Base-by-base conservation (phyloP, 164 flowering plant genomes). In the Protea cynaroides region DNA sequence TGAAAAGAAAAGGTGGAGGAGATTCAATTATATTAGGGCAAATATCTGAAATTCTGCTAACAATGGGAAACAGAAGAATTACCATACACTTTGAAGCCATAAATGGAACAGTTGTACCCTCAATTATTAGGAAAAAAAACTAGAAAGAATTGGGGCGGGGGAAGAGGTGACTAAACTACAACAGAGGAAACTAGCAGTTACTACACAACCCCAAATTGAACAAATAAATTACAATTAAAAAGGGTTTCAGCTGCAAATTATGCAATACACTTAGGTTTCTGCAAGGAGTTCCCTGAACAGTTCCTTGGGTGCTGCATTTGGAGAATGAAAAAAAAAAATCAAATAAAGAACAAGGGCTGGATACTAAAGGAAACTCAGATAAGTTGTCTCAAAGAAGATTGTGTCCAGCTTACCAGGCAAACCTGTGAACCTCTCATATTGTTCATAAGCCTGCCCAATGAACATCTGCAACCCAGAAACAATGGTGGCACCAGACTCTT, bases 381-480 rank as follows among this genome's bases (percentile, higher is more conserved):
- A 36, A 25, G 46, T 40, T 40, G 8, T 3, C 14, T 29, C 34
- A 29, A 40, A 8, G 1, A 40, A 40, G 46, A 40, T 40, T 18
- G 43, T 50, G 18, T n/a, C 13, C 4, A 54, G 19, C 67, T 63
- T 85, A 95, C 99, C 97, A 55, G 92, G 95, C 81, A 90, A 72
- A 23, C 99, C 98, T 4, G 99, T 92, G 79, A 84, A 95, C 69
- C 79, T 79, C 69, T 88, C 93, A 72, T 63, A 95, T 65, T 92
- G 99, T 63, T 75, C 86, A 65, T 80, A 88, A 18, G 96, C 97
- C 75, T 95, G 99, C 47, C 94, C 78, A n/a, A 90, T 79, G 77
- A 95, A 90, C 99, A 95, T 95, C 69, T 95, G 97, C 62, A 83
- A 62, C 24, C 98, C 97, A 0, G 83, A 59, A 25, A 88, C 98